Evolutionary conservation across 805 yeast genomes (phyloP).

Genomic region (Saccharomycopsis lassenensis): DNA sequence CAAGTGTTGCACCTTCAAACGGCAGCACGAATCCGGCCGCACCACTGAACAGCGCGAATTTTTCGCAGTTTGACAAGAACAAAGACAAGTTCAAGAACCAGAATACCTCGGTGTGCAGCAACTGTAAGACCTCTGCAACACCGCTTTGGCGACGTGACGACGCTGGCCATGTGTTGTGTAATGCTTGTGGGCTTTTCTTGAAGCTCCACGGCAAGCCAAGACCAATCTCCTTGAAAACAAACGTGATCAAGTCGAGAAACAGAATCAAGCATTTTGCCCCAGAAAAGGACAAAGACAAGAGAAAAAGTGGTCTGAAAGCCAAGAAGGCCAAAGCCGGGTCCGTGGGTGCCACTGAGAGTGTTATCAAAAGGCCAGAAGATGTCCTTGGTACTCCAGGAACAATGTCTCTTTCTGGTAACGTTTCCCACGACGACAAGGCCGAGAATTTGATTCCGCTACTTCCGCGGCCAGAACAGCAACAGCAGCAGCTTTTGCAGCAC

Average conservation of each 20-base stretch:
- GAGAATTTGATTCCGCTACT: constrained; percentile 10
- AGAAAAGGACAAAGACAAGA: constrained; percentile 2
- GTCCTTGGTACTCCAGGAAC: background rate
- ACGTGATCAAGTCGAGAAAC: constrained; percentile 84
- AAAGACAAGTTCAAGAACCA: constrained; percentile 52
- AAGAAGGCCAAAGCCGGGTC: background rate
- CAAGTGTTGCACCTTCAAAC: constrained; percentile 41
- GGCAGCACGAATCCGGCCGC: constrained; percentile 48
- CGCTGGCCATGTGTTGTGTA: constrained; percentile 80
- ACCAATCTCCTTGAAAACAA: constrained; percentile 84
- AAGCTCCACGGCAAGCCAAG: constrained; percentile 89
- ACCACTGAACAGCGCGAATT: constrained; percentile 47
- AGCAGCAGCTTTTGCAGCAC: constrained; percentile 50
- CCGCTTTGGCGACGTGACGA: constrained; percentile 96
- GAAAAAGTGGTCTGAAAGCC: constrained; percentile 4
- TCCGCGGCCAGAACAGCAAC: constrained; percentile 32
- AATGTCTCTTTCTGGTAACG: background rate
- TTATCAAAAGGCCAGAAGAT: constrained; percentile 2
- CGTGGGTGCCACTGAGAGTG: constrained; percentile 7
- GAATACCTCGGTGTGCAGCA: constrained; percentile 75
- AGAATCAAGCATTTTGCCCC: constrained; percentile 47
- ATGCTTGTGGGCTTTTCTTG: constrained; percentile 85
- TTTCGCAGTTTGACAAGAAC: too few relatives aligned
- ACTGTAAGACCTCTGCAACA: constrained; percentile 86
- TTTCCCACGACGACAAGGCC: background rate